Base-by-base conservation (phyloP, 768 basidiomycete genomes). In the Trametes elegans region DNA sequence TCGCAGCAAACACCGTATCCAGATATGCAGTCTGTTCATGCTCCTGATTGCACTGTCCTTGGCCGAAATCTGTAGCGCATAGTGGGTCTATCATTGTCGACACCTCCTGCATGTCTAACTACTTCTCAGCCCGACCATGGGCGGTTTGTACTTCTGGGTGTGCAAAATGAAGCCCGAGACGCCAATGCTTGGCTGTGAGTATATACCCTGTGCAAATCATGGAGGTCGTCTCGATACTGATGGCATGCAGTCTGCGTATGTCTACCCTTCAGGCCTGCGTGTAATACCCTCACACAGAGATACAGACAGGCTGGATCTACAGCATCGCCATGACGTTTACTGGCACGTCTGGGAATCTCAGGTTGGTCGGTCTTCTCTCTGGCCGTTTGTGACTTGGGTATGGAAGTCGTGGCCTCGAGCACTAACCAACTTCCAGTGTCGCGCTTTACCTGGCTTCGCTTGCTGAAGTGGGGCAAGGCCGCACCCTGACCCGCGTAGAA, bases 131-230 rank as follows among this genome's bases (percentile, higher is more conserved):
- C 80, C 80, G 0, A 79, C 80, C 3, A 76, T 83, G 73, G 81
- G 81, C 21, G 82, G 80, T 6, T 67, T 83, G 44, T 84, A 83
- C 64, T 84, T 83, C 63, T 83, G 81, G 82, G 81, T 82, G 10
- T 82, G 80, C 68, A 78, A 75, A 62, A 79, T 83, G 79, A 81
- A 81, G 60, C 79, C 80, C 0, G 73, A 80, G 42, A 56, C 70
- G 13, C 81, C 80, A 2, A 68, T 80, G 16, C 71, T 83, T 5
- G 82, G 81, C 18, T 83, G 78, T 79, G 63, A 67, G 77, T 66
- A 18, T n/a, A 8, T 5, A n/a, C n/a, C n/a, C n/a, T n/a, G n/a
- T n/a, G n/a, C n/a, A n/a, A n/a, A n/a, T n/a, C n/a, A n/a, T n/a
- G n/a, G n/a, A n/a, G n/a, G n/a, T n/a, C n/a, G n/a, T n/a, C n/a